A percentile compares a stretch with the other conserved stretches of the same genome.
Conservation (phyloP, 129 eudicot species). For the Pulicaria dysenterica region DNA sequence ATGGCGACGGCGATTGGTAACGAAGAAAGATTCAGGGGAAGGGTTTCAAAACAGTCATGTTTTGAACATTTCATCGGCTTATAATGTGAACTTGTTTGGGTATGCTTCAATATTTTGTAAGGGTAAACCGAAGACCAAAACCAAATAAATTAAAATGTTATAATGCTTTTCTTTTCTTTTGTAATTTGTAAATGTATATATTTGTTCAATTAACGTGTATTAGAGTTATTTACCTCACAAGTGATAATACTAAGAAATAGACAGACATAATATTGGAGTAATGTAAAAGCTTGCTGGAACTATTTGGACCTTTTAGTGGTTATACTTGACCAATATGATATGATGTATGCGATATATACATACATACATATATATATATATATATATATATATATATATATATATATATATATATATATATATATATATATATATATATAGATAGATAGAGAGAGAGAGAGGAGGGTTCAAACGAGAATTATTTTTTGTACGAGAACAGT, state of each 20-base stretch:
- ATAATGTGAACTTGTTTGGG: slow-evolving; percentile 64
- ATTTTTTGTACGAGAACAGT: too few relatives aligned
- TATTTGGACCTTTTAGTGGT: too few relatives aligned
- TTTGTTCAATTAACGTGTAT: neutral
- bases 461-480: too few relatives aligned
- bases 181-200: neutral
- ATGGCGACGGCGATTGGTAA: slow-evolving; percentile 28
- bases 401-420: too few relatives aligned
- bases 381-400: too few relatives aligned
- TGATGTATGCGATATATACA: too few relatives aligned
- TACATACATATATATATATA: too few relatives aligned
- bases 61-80: slow-evolving; percentile 63
- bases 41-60: slow-evolving; percentile 54
- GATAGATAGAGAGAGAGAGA: too few relatives aligned
- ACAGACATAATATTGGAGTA: neutral
- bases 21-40: slow-evolving; percentile 40
- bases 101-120: slow-evolving; percentile 69
- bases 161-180: neutral
- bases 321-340: too few relatives aligned
- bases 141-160: slow-evolving; percentile 34
- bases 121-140: slow-evolving; percentile 62
- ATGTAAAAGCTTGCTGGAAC: too few relatives aligned
- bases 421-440: too few relatives aligned
- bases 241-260: neutral
- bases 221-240: neutral